Base-by-base conservation (phyloP, 176 grass and related monocot genomes). In the maize (Zea mays) region DNA sequence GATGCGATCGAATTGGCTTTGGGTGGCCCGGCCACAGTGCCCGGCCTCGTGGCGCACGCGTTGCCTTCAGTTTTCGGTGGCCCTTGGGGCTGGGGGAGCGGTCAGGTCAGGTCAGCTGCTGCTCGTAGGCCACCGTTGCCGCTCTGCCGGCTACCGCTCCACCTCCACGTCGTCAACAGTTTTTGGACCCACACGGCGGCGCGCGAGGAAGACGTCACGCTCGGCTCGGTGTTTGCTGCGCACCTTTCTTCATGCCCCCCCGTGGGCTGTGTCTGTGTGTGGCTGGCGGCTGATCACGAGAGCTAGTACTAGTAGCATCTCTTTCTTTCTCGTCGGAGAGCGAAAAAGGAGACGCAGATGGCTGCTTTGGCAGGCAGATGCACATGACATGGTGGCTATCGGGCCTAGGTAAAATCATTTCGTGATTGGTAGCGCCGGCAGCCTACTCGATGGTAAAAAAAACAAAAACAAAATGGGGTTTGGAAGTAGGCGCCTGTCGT, bases 401-500 rank as follows among this genome's bases (percentile, higher is more conserved):
- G 10, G n/a, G 40, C n/a, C 38, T 20, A 70, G 43, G 64, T 17
- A 37, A 51, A 47, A 36, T 40, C 67, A 51, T 41, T 61, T 77
- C 72, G 66, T 69, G 38, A 14, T 10, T 19, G 44, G 43, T 12
- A 14, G 67, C 3, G 38, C 38, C 2, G 10, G n/a, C 2, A 74
- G 77, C 42, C n/a, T 45, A 77, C 66, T 65, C 48, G 67, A 78
- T 78, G 10, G 67, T 51, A 65, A 27, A 27, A 27, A 27, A 27
- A 27, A 27, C 0, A 27, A 27, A 27, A 27, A 27, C 27, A 27
- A 1, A 27, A 27, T 27, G 0, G 10, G 59, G 2, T 17, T 4
- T 6, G 58, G 14, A 19, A 72, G 71, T 67, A 44, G 85, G 68
- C 49, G 3, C 34, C 7, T 78, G 59, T 83, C 80, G 8, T 83